Evolutionary conservation across 306 rosid genomes (phyloP), one percentile per base, ranked within the genome.

Genomic region (Castanopsis chinensis): DNA sequence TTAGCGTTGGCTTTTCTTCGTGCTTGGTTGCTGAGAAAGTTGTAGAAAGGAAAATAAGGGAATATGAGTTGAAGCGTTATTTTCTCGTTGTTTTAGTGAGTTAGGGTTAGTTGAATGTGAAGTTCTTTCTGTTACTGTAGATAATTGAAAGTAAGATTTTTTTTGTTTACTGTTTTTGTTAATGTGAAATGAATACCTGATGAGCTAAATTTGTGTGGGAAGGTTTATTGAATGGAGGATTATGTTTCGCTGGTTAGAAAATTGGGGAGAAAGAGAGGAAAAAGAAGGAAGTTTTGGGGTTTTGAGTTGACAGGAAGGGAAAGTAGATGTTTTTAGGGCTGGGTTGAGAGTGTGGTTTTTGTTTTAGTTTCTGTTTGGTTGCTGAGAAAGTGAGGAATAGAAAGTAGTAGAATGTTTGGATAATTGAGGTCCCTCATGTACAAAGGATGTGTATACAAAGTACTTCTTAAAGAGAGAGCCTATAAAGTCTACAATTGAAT

Each of bases 311-410:
- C 28, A 21, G 23, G 65, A 10, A 21, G 65, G 65, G 17, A 21
- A 59, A 59, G 65, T 3, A 21, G 65, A 8, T 19, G 14, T 8
- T 21, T 59, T 59, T 59, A 21, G 65, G 13, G 65, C 23, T 63
- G 43, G 43, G 30, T 63, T 63, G 20, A 63, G 43, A 14, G 37
- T 23, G 28, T 21, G 19, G 43, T 63, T 13, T 63, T 6, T 28
- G 43, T 63, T 63, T 63, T 5, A 15, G 18, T 28, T 65, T 75
- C 60, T 18, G 14, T 11, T 77, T 80, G 56, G 6, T 76, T 76
- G 45, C 70, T 54, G 72, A 9, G 37, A 65, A 27, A 18, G 13
- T 55, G 59, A 27, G 15, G 43, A 27, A 51, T 71, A 71, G 53
- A 45, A 57, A 18, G 25, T 37, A 49, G 20, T 13, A 30, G 52